These are phyloP conservation scores for Jacaranda mimosifolia DNA, from an alignment of 257 asterid genomes.

Conservation along the genomic window DNA sequence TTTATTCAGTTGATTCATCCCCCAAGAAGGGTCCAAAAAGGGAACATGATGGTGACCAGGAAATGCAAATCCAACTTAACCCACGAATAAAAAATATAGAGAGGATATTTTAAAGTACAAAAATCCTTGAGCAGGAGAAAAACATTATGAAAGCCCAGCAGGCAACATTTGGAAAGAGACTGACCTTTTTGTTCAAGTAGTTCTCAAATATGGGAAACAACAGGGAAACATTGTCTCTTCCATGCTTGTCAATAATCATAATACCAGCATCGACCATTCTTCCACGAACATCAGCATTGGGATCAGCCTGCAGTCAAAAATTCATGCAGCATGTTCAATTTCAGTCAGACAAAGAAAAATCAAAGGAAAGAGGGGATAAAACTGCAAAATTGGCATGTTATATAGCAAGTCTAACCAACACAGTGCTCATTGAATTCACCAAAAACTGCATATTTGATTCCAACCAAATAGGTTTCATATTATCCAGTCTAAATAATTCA, in stretches of 20 bases:
- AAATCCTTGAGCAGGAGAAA: conserved; percentile 14
- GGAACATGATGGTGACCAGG: too few species aligned
- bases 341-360: conserved; percentile 13
- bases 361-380: background rate
- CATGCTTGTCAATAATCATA: conserved; percentile 93
- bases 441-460: conserved; percentile 13
- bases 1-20: conserved; percentile 27
- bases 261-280: conserved; percentile 98
- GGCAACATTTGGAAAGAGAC: conserved; percentile 18
- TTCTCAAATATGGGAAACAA: conserved; percentile 97
- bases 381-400: conserved; percentile 24
- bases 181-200: conserved; percentile 93
- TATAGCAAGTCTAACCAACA: conserved; percentile 17
- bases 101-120: background rate
- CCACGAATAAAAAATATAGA: background rate
- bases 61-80: conserved; percentile 15
- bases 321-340: conserved; percentile 33
- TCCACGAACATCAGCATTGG: conserved; percentile 93
- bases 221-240: conserved; percentile 85
- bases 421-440: conserved; percentile 23
- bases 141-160: conserved; percentile 10
- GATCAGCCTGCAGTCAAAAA: conserved; percentile 82
- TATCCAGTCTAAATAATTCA: conserved; percentile 4
- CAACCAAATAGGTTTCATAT: background rate
- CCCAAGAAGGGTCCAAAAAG: background rate